A percentile compares a stretch with the other conserved stretches of the same genome.
These are phyloP conservation scores for Halenospora varia DNA, from an alignment of 495 filamentous ascomycete species.

Conservation along the genomic window DNA sequence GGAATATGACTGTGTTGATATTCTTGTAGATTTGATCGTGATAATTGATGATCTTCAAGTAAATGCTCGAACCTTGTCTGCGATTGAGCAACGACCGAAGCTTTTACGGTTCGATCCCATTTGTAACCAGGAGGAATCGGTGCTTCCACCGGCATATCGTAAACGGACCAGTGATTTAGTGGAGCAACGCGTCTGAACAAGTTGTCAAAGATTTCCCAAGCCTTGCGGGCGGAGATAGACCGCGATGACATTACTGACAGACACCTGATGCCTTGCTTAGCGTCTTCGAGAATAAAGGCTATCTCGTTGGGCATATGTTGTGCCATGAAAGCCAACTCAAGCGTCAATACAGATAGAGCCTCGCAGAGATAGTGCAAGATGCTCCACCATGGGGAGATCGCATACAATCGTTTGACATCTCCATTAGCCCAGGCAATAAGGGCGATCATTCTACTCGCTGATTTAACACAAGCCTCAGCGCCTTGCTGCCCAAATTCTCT, in stretches of 20 bases:
- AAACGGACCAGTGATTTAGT: conserved; percentile 21
- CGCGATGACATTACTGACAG: conserved; percentile 41
- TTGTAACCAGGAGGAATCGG: conserved; percentile 21
- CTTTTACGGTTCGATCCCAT: neutral
- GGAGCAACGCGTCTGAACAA: conserved; percentile 44
- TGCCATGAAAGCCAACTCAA: conserved; percentile 51
- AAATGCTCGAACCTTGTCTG: no score
- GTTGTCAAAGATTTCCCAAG: conserved; percentile 51
- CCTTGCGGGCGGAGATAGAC: conserved; percentile 43
- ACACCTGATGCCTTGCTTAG: conserved; percentile 53
- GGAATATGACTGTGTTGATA: neutral
- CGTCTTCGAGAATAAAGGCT: conserved; percentile 44
- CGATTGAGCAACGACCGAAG: neutral
- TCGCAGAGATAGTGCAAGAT: conserved; percentile 61
- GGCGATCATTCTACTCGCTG: conserved; percentile 50
- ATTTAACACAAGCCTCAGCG: conserved; percentile 52
- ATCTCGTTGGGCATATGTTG: conserved; percentile 53
- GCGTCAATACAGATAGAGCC: conserved; percentile 52
- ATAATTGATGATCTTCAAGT: no score
- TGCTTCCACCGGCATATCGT: conserved; percentile 11
- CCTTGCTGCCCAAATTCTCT: conserved; percentile 47
- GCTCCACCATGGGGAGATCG: conserved; percentile 58
- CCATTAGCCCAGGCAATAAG: conserved; percentile 47
- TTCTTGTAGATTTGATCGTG: conserved; percentile 1
- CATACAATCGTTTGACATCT: conserved; percentile 35